A percentile compares a stretch with the other conserved stretches of the same genome.
These are phyloP conservation scores for Eustoma russellianum DNA, from an alignment of 257 asterid genomes.

Conservation along the genomic window DNA sequence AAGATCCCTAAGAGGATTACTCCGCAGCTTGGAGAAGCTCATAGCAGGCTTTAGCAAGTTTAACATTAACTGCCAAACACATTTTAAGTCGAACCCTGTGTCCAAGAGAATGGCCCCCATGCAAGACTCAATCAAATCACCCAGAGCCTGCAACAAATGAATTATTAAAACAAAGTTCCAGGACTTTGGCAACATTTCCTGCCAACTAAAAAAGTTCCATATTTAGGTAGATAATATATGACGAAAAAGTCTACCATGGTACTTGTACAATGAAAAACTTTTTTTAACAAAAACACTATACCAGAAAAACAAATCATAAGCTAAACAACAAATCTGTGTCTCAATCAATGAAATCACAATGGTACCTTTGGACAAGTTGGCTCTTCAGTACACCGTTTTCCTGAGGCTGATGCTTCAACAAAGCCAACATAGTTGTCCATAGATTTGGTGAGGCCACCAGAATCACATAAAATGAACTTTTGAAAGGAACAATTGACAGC, in stretches of 20 bases:
- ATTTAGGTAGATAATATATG: no score
- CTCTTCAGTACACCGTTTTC: slow-evolving; percentile 33
- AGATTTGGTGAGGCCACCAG: slow-evolving; percentile 51
- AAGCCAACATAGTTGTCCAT: slow-evolving; percentile 44
- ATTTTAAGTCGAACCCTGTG: slow-evolving; percentile 61
- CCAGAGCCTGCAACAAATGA: slow-evolving; percentile 67
- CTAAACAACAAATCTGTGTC: no score
- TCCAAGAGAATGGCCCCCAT: slow-evolving; percentile 84
- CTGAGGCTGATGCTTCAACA: slow-evolving; percentile 30
- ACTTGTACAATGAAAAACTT: no score
- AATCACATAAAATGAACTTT: slow-evolving; percentile 54
- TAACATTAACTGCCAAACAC: slow-evolving; percentile 59
- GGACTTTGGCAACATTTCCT: slow-evolving; percentile 11
- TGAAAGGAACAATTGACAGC: slow-evolving; percentile 60
- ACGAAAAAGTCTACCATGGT: no score
- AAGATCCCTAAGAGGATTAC: slow-evolving; percentile 66
- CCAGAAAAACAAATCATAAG: no score
- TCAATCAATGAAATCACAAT: slow-evolving; percentile 3
- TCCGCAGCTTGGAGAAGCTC: slow-evolving; percentile 48
- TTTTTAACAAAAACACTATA: no score
- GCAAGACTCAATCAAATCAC: slow-evolving; percentile 93
- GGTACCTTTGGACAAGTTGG: slow-evolving; percentile 81
- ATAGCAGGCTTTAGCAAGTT: slow-evolving; percentile 60
- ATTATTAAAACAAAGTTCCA: slow-evolving; percentile 15
- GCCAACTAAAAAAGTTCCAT: not conserved